Evolutionary conservation across 73 alveolate species (phyloP).

Genomic region (Diophrys sp.): DNA sequence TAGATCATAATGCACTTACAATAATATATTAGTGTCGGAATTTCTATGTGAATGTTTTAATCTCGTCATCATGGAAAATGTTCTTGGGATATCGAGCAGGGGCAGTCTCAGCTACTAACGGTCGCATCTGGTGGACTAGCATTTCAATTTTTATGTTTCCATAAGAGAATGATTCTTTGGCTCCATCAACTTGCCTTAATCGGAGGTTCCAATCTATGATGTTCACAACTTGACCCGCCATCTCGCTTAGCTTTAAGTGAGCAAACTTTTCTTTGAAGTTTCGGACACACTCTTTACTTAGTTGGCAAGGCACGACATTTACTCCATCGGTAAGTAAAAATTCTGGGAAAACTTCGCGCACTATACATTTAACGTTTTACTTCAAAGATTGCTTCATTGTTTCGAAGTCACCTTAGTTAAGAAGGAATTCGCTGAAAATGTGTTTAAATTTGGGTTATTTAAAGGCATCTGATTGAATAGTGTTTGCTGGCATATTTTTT

Average conservation of each 20-base stretch:
- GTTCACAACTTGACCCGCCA: slow-evolving; percentile 17
- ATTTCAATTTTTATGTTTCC: neutral
- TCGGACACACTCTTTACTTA: slow-evolving; percentile 33
- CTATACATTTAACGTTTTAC: slow-evolving; percentile 30
- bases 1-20: neutral
- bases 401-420: neutral
- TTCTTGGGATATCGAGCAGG: neutral
- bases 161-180: slow-evolving; percentile 4
- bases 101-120: neutral
- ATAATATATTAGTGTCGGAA: neutral
- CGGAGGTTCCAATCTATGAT: slow-evolving; percentile 31
- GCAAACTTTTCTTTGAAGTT: slow-evolving; percentile 29
- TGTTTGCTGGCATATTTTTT: neutral
- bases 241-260: slow-evolving; percentile 23
- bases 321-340: slow-evolving; percentile 44
- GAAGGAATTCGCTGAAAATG: neutral
- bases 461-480: neutral
- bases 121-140: neutral
- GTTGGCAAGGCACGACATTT: slow-evolving; percentile 21
- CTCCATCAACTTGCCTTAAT: slow-evolving; percentile 19
- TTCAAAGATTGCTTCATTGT: slow-evolving; percentile 1
- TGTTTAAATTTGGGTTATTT: neutral
- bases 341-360: slow-evolving; percentile 34
- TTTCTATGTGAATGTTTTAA: neutral
- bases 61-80: neutral